Base-by-base conservation (phyloP, 768 basidiomycete species). In the Tephrocybe sp. region DNA sequence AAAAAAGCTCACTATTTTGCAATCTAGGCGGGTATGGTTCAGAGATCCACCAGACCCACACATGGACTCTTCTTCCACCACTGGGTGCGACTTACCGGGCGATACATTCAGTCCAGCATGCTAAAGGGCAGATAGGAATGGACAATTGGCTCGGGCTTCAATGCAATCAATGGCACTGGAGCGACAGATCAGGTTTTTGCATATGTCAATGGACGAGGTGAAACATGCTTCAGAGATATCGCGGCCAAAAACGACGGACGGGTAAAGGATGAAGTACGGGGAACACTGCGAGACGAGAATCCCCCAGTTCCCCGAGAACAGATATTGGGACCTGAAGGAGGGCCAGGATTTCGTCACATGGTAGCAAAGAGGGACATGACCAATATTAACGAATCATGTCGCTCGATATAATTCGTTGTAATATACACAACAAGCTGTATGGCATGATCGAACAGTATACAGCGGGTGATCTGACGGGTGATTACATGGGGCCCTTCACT, bases 241-340 rank as follows among this genome's bases (percentile, higher is more conserved):
- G 62, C 61, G 10, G 59, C 68, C 23, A 65, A 67, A 55, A 66
- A 68, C 50, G 68, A 70, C 50, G 66, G 66, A 9, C 68, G 66
- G 65, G 64, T 64, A 32, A 56, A 34, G 30, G 65, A 70, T 50
- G 45, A 41, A 20, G 67, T 70, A 8, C 68, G 67, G 68, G 68
- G 67, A 9, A 60, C 62, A 6, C 49, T 66, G 51, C 53, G 57
- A 12, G 57, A 65, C 43, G 53, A 38, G 18, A 68, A 67, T 54
- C 66, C 64, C 18, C 64, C 65, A 10, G 63, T 68, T 10, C 64
- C 65, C 11, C 20, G 32, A 14, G 58, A 59, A 30, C 67, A 70
- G 53, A 64, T 69, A 44, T 67, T 59, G 30, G 64, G 66, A n/a
- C 55, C 62, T 18, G 56, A 53, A 5, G 65, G 65, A 51, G 68